These are phyloP conservation scores for Talaromyces sp. DNA, from an alignment of 2,329 filamentous ascomycete species.

Conservation along the genomic window DNA sequence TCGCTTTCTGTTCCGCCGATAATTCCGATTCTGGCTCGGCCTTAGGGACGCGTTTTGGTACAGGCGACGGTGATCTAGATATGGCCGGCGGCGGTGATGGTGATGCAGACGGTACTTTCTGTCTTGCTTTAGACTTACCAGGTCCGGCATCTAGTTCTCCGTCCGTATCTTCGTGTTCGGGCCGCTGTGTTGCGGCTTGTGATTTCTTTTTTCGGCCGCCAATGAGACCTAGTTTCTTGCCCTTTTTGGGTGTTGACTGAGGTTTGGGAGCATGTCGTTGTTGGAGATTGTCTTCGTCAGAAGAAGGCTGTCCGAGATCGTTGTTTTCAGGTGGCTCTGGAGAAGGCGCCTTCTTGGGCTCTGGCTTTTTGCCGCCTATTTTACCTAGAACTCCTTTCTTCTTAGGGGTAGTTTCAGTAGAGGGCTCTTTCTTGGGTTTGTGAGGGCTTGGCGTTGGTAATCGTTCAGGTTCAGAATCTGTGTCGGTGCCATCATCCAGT, in stretches of 20 bases:
- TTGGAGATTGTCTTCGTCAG: background rate
- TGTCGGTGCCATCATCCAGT: background rate
- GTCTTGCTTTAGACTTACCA: constrained; percentile 20
- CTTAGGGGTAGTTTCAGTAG: background rate
- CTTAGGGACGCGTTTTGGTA: constrained; percentile 18
- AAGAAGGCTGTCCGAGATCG: background rate
- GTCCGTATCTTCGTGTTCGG: constrained; percentile 18
- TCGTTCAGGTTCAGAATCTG: background rate
- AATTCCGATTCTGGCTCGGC: constrained; percentile 29
- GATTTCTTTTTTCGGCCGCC: constrained; percentile 30
- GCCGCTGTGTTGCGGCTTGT: constrained; percentile 7
- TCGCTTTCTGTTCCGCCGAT: constrained; percentile 54
- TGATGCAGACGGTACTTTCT: constrained; percentile 19
- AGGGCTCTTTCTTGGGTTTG: background rate
- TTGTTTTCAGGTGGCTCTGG: background rate
- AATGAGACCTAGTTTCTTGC: constrained; percentile 32
- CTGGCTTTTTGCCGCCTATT: constrained; percentile 27
- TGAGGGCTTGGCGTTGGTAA: background rate
- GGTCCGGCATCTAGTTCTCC: constrained; percentile 18
- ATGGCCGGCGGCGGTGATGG: constrained; percentile 23
- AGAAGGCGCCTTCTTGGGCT: constrained; percentile 3
- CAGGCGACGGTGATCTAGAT: constrained; percentile 21
- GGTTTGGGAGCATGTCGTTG: constrained; percentile 16
- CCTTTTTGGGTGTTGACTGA: constrained; percentile 15
- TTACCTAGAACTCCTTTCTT: constrained; percentile 23